Evolutionary conservation across 139 green algal species (phyloP), one percentile per base, ranked within the genome.

Genomic region (Cymbomonas tetramitiformis): DNA sequence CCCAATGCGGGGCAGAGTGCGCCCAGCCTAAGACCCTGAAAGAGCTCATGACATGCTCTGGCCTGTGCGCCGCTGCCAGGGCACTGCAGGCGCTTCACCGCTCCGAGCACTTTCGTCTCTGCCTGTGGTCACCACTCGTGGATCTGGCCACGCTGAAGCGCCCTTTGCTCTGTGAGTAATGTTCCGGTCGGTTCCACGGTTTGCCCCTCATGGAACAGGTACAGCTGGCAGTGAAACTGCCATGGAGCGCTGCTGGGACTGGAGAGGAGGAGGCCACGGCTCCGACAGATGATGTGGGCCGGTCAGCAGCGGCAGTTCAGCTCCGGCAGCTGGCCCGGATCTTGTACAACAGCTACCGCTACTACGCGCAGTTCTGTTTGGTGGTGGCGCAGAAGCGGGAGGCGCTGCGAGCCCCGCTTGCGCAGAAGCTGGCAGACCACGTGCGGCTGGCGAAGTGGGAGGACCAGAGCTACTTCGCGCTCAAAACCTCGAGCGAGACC

Each of bases 381-480:
- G 62, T 49, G 0, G 74, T 95, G 8, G 36, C 23, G 5, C 48
- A 30, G 9, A 24, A 49, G 10, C 19, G 95, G 31, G 32, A 51
- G 0, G 39, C 65, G 1, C 58, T 62, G 0, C 71, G 72, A 10
- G 61, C 56, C 25, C 76, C 79, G 0, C 49, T 88, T 4, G 79
- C 87, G 46, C 88, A 93, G 62, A 80, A 94, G 44, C 73, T 98
- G 30, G 15, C 24, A 38, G 89, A 95, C 68, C 95, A 96, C 79
- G 85, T 95, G 24, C 55, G 68, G 44, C 76, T 98, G 46, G 80
- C 87, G n/a, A 89, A 86, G 62, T 98, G 91, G 91, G 91, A 98
- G 65, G 87, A 98, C 73, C 71, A 85, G 5, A 86, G 86, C 30
- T 94, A 88, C 72, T 93, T 95, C 61, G 76, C 83, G 0, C 71